Evolutionary conservation across 441 rosid species (phyloP).

Genomic region (Eutrema salsugineum): DNA sequence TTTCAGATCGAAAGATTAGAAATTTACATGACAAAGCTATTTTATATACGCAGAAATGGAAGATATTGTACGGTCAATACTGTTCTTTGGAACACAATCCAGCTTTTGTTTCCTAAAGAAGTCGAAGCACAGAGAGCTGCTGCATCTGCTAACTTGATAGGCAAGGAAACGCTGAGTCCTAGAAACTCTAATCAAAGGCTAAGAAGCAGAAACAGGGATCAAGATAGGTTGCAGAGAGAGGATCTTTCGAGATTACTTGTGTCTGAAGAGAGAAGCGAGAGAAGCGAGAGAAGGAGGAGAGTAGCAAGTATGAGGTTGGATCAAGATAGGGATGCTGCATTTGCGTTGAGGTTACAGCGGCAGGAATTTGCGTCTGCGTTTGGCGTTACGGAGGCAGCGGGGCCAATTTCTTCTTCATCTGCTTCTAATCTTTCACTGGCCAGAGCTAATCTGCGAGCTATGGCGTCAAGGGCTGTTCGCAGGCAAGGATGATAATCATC

Average conservation of each 20-base stretch:
- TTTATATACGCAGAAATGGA: constrained; percentile 58
- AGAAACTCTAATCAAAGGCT: constrained; percentile 18
- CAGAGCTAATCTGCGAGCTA: constrained; percentile 83
- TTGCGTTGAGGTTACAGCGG: constrained; percentile 78
- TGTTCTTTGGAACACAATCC: constrained; percentile 97
- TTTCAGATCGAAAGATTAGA: background rate
- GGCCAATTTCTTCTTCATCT: constrained; percentile 42
- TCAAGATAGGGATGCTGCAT: constrained; percentile 83
- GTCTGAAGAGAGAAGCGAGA: constrained; percentile 29
- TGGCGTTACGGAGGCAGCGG: constrained; percentile 27
- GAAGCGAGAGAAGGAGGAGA: constrained; percentile 32
- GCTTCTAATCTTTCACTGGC: constrained; percentile 48
- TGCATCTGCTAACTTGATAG: constrained; percentile 26
- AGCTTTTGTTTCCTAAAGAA: constrained; percentile 90
- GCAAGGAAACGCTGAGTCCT: constrained; percentile 29
- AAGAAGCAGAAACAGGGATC: constrained; percentile 36
- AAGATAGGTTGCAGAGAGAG: constrained; percentile 44
- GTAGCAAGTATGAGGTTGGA: constrained; percentile 30
- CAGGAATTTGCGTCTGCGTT: constrained; percentile 79
- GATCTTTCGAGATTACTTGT: constrained; percentile 38
- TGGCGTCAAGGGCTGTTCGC: constrained; percentile 87
- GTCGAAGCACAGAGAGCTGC: constrained; percentile 74
- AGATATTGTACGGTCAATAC: constrained; percentile 90
- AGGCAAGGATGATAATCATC: constrained; percentile 21
- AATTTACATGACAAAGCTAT: background rate